These are phyloP conservation scores for Sideroxylon spinosum DNA, from an alignment of 179 eudicot genomes.

Conservation along the genomic window DNA sequence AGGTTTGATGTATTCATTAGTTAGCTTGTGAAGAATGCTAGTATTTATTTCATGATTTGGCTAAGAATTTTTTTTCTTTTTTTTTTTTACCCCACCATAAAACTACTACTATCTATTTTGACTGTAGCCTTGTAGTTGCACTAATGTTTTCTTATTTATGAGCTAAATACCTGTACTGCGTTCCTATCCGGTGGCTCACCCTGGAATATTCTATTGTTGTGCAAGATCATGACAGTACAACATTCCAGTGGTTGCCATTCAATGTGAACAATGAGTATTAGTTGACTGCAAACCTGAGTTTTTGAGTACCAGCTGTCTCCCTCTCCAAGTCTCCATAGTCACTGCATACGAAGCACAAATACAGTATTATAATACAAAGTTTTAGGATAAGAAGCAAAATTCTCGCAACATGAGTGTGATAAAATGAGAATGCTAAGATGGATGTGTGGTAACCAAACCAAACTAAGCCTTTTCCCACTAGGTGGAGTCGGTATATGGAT, in stretches of 20 bases:
- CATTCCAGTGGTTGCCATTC: background rate
- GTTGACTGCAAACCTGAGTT: background rate
- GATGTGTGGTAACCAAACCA: too few species aligned
- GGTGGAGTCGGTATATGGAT: too few species aligned
- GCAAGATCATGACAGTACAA: background rate
- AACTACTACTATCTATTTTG: background rate
- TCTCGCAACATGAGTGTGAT: too few species aligned
- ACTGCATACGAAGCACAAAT: background rate
- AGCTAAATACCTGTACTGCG: background rate
- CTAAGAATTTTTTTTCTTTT: background rate
- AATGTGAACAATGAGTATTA: background rate
- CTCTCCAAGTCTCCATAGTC: background rate
- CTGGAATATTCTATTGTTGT: too few species aligned
- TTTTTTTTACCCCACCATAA: background rate
- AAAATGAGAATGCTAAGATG: too few species aligned
- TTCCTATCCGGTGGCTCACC: too few species aligned
- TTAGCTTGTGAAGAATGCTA: background rate
- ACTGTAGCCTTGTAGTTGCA: background rate
- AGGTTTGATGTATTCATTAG: conserved; percentile 44
- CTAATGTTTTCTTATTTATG: background rate
- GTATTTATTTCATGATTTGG: background rate
- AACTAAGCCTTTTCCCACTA: too few species aligned
- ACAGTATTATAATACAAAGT: too few species aligned
- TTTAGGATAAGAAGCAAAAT: too few species aligned
- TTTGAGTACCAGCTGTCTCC: background rate